These are phyloP conservation scores for Lojkania enalia DNA, from an alignment of 2,329 filamentous ascomycete genomes.

Conservation along the genomic window DNA sequence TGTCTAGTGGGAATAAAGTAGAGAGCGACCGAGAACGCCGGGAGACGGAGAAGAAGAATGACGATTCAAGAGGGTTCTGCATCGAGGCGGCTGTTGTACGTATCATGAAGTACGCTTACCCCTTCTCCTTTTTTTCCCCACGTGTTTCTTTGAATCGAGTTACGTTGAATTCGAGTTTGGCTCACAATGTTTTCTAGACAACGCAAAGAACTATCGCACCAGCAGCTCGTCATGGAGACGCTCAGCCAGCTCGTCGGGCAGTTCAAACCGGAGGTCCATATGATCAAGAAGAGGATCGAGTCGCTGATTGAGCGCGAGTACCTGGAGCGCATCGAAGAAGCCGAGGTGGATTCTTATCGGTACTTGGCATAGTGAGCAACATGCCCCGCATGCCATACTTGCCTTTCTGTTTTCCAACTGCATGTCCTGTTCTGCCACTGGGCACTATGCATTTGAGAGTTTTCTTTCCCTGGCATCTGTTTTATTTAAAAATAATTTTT, in stretches of 20 bases:
- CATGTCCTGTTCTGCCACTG: too few species aligned
- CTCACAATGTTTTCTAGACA: slow-evolving; percentile 58
- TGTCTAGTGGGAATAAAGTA: slow-evolving; percentile 79
- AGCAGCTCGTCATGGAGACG: slow-evolving; percentile 71
- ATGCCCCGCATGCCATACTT: neutral
- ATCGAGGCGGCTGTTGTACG: slow-evolving; percentile 78
- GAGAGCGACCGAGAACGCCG: slow-evolving; percentile 70
- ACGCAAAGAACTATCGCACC: slow-evolving; percentile 71
- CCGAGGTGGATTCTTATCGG: slow-evolving; percentile 64
- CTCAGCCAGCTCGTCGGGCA: slow-evolving; percentile 68
- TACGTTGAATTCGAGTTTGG: slow-evolving; percentile 30
- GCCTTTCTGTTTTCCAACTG: neutral
- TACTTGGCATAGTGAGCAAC: slow-evolving; percentile 66
- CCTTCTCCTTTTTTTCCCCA: neutral
- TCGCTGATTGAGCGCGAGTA: slow-evolving; percentile 77
- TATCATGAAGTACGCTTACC: slow-evolving; percentile 77
- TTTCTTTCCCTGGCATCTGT: too few species aligned
- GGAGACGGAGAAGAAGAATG: slow-evolving; percentile 75
- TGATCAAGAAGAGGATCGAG: slow-evolving; percentile 83
- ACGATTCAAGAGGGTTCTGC: slow-evolving; percentile 69
- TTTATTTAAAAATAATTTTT: too few species aligned
- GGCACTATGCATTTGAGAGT: too few species aligned
- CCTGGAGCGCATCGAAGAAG: slow-evolving; percentile 72
- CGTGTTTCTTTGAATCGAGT: neutral
- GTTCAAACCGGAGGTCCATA: slow-evolving; percentile 74